These are phyloP conservation scores for Camellia sinensis DNA, from an alignment of 148 eudicot species.

Conservation along the genomic window DNA sequence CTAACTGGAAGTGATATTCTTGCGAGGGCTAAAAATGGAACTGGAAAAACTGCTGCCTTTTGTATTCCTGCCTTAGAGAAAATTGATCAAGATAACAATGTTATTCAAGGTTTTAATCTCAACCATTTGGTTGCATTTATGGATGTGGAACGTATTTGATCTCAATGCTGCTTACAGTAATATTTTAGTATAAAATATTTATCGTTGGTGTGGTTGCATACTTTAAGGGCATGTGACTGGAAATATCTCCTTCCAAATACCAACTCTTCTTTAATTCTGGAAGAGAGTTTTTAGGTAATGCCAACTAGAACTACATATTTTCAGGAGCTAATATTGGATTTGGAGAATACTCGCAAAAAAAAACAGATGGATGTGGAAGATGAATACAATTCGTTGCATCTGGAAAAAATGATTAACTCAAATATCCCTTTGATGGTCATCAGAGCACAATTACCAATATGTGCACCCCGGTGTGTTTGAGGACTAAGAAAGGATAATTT, in stretches of 20 bases:
- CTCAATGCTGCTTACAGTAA: conserved; percentile 10
- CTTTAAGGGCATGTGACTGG: background rate
- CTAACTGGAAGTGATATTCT: conserved; percentile 87
- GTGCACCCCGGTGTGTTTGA: background rate
- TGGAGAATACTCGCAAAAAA: background rate
- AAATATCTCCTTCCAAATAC: background rate
- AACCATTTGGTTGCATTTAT: conserved; percentile 8
- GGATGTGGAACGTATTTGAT: background rate
- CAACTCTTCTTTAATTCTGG: background rate
- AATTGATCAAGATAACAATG: conserved; percentile 77
- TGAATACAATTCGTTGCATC: background rate
- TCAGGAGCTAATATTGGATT: background rate
- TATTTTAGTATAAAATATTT: background rate
- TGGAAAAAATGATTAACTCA: background rate
- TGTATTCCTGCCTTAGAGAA: conserved; percentile 86
- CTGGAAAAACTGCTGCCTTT: conserved; percentile 89
- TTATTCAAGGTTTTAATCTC: conserved; percentile 63
- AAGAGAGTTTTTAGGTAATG: background rate
- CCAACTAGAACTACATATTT: background rate
- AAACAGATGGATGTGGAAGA: background rate
- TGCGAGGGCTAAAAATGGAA: conserved; percentile 91
- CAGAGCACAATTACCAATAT: background rate
- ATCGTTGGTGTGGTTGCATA: background rate
- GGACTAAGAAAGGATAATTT: background rate
- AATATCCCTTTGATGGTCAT: background rate